Evolutionary conservation across 345 rosid genomes (phyloP).

Genomic region (sweet orange (Citrus sinensis)): DNA sequence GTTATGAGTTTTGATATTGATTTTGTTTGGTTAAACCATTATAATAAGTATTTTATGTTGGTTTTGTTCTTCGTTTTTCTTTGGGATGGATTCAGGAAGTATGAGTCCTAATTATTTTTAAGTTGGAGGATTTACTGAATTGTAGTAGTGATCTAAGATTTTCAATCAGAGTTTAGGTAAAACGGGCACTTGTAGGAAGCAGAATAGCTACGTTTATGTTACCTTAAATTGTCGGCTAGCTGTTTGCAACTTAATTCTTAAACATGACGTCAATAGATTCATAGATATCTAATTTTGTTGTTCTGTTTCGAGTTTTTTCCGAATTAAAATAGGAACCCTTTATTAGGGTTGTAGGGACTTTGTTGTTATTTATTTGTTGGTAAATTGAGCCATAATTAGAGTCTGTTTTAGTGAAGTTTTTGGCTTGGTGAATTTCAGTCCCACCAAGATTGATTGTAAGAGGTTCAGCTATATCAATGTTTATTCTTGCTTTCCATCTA

Average conservation of each 20-base stretch:
- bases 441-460: not conserved
- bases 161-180: not conserved
- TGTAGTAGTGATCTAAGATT: not conserved
- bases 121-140: not conserved
- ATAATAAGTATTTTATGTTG: not conserved
- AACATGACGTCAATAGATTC: not conserved
- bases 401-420: not conserved
- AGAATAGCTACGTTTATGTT: not conserved
- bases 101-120: not conserved
- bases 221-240: not conserved
- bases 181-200: not conserved
- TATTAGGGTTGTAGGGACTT: not conserved
- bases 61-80: not conserved
- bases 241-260: not conserved
- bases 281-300: not conserved
- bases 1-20: not conserved
- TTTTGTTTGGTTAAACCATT: not conserved
- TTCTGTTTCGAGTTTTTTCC: not conserved
- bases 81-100: not conserved
- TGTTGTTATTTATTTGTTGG: not conserved
- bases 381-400: not conserved
- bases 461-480: not conserved
- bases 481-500: not conserved
- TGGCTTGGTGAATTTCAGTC: not conserved
- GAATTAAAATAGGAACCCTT: not conserved